Conservation (phyloP, 75 land plant genomes). For the Pinus albicaulis region DNA sequence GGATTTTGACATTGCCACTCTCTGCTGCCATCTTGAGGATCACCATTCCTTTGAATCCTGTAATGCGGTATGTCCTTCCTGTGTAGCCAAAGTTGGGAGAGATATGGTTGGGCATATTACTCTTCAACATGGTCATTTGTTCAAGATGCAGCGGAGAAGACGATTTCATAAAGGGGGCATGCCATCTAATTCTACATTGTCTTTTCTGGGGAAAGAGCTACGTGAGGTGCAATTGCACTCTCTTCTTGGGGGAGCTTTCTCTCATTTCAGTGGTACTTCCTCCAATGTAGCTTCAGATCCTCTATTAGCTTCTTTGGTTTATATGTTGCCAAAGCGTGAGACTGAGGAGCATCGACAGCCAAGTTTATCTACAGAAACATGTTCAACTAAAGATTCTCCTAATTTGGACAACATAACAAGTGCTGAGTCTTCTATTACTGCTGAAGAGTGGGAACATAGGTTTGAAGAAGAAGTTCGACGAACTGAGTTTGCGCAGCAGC, state of each 20-base stretch:
- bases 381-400: no score
- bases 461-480: no score
- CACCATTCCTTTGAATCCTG: constrained; percentile 36
- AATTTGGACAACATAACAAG: no score
- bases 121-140: constrained; percentile 27
- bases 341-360: not conserved
- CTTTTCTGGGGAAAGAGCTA: constrained; percentile 17
- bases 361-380: not conserved
- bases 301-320: constrained; percentile 13
- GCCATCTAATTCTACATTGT: constrained; percentile 20
- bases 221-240: constrained; percentile 16
- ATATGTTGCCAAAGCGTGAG: constrained; percentile 3
- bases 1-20: constrained; percentile 45
- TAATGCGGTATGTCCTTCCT: constrained; percentile 20
- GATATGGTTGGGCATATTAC: constrained; percentile 31
- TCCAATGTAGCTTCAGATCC: constrained; percentile 20
- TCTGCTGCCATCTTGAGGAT: constrained; percentile 61
- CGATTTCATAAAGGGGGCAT: constrained; percentile 15
- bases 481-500: no score
- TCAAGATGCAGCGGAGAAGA: constrained; percentile 31
- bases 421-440: no score
- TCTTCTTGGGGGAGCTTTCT: constrained; percentile 8
- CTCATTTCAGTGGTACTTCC: not conserved
- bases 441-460: no score
- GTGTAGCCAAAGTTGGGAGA: constrained; percentile 22